Base-by-base conservation (phyloP, 179 eudicot genomes). In the Pouteria campechiana region DNA sequence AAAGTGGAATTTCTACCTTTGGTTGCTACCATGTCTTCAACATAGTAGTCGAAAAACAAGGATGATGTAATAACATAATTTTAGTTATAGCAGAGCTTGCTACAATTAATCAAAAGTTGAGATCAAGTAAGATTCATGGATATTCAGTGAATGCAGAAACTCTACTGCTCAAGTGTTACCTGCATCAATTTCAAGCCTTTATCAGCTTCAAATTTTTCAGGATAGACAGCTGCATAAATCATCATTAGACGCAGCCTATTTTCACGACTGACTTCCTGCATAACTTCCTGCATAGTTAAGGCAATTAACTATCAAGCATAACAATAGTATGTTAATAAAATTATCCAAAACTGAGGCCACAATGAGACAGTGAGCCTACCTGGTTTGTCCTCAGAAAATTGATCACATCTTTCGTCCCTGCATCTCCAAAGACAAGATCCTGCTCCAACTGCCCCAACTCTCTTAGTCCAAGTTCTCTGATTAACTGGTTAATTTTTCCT, bases 401-500 rank as follows among this genome's bases (percentile, higher is more conserved):
- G 41, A 81, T 80, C 28, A 86, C 68, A 10, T 90, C 98, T 59
- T 86, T 90, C 33, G 90, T 79, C 60, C 87, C 95, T 46, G 94
- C 98, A 79, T 86, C 98, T 44, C 95, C 98, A 68, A 90, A 90
- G 18, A 86, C 95, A 45, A 90, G 79, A 44, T 76, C 93, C 78
- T 90, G 98, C 73, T 90, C 98, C 46, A 90, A 69, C 55, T 90
- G 81, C 41, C 98, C 98, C 48, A 86, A 58, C 37, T 90, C 95
- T 73, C 62, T 90, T 17, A 90, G 95, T 40, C 86, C 81, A 41
- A 48, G 64, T 52, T 86, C 94, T 64, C 80, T 72, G 30, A 90
- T 73, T 43, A 82, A 68, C 41, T 61, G 74, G 63, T 79, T 86
- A 6, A 90, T 72, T 63, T 86, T 90, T 30, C 84, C 87, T 36